phyloP scores from a whole-genome alignment of 805 yeast genomes.

The Diddensiella transvaalensis region DNA sequence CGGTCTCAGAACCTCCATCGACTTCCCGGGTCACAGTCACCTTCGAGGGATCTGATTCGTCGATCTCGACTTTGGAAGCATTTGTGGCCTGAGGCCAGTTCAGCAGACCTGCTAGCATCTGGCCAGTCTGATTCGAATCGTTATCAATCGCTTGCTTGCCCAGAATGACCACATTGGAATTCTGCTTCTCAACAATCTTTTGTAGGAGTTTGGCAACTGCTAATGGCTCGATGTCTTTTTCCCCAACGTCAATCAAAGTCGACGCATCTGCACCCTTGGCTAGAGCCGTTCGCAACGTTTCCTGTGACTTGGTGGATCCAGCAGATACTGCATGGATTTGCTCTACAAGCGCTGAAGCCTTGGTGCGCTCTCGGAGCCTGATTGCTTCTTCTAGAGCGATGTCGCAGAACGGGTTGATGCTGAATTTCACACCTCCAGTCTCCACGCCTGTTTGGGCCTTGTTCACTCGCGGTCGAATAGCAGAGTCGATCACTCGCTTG shows the following conservation, averaged over 20 bases:
- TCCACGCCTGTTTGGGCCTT: conserved; percentile 80
- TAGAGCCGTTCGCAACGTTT: conserved; percentile 79
- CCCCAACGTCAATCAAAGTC: conserved; percentile 75
- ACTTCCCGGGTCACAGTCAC: conserved; percentile 83
- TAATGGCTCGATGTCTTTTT: conserved; percentile 75
- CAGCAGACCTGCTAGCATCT: conserved; percentile 88
- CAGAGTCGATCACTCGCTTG: conserved; percentile 91
- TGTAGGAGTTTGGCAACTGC: conserved; percentile 82
- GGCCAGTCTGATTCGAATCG: conserved; percentile 93
- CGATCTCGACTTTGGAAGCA: conserved; percentile 78
- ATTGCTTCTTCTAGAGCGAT: conserved; percentile 96
- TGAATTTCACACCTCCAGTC: conserved; percentile 83
- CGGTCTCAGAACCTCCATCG: conserved; percentile 90
- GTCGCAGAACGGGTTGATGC: conserved; percentile 96
- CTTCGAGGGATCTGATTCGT: conserved; percentile 47
- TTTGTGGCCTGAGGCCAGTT: conserved; percentile 97
- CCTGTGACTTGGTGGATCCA: conserved; percentile 84
- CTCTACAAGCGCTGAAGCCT: conserved; percentile 56
- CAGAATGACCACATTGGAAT: conserved; percentile 74
- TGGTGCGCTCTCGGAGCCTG: conserved; percentile 63
- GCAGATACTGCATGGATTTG: conserved; percentile 86
- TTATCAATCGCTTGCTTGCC: conserved; percentile 98
- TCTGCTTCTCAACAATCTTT: conserved; percentile 64
- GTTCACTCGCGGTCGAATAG: conserved; percentile 88
- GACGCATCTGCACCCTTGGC: conserved; percentile 94